phyloP scores from a whole-genome alignment of 106 monocot genomes.

The Chionographis japonica region DNA sequence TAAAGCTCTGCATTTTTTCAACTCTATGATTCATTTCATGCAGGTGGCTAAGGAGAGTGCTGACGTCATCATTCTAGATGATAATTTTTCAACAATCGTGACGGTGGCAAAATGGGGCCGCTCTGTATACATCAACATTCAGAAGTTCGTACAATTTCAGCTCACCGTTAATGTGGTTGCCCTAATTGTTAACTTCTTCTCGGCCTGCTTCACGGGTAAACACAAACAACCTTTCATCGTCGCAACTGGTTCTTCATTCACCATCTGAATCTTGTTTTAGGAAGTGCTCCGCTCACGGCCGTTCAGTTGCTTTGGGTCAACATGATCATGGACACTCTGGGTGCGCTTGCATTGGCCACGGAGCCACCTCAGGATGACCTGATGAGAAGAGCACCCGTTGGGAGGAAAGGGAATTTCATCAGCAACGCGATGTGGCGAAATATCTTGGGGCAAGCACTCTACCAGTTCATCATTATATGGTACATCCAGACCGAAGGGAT shows the following conservation, averaged over 20 bases:
- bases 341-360: conserved; percentile 70
- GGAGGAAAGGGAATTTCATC: conserved; percentile 56
- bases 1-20: too few relatives aligned
- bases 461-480: conserved; percentile 62
- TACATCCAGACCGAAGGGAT: conserved; percentile 57
- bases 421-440: conserved; percentile 69
- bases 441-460: conserved; percentile 50
- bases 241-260: too few relatives aligned
- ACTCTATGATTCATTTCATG: not conserved
- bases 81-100: conserved; percentile 71
- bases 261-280: conserved; percentile 10
- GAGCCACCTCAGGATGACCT: conserved; percentile 61
- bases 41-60: conserved; percentile 76
- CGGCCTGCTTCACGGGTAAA: conserved; percentile 64
- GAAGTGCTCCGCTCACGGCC: conserved; percentile 63
- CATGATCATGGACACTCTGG: conserved; percentile 76
- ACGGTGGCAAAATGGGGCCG: conserved; percentile 87
- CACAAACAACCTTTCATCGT: not conserved
- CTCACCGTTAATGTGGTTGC: conserved; percentile 70
- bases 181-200: conserved; percentile 59
- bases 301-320: conserved; percentile 76
- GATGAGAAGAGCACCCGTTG: conserved; percentile 51
- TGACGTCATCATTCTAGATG: conserved; percentile 73
- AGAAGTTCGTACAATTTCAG: conserved; percentile 81
- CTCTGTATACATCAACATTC: conserved; percentile 67